phyloP scores from a whole-genome alignment of 2,329 filamentous ascomycete species.

The Ophiocordyceps unilateralis region DNA sequence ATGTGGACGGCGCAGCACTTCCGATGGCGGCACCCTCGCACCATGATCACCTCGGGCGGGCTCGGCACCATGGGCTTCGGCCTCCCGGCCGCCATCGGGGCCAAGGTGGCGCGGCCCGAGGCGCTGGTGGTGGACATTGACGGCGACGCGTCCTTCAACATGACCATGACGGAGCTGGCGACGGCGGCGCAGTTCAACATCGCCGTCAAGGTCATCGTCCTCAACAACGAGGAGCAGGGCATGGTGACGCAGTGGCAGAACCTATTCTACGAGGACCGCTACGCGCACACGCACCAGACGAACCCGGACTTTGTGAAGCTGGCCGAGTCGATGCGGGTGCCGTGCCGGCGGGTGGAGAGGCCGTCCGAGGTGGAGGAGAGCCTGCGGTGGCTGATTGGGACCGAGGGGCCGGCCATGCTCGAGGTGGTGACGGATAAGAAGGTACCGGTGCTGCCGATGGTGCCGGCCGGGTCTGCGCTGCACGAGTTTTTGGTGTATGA shows the following conservation, averaged over 20 bases:
- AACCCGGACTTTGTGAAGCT: constrained; percentile 96
- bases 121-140: constrained; percentile 89
- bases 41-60: constrained; percentile 92
- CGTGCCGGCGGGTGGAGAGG: constrained; percentile 53
- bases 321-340: constrained; percentile 77
- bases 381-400: constrained; percentile 76
- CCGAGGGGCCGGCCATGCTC: constrained; percentile 79
- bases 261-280: constrained; percentile 91
- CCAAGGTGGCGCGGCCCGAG: constrained; percentile 65
- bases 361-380: constrained; percentile 61
- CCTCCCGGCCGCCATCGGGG: constrained; percentile 84
- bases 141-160: constrained; percentile 96
- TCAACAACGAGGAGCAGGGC: constrained; percentile 96
- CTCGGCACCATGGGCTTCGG: constrained; percentile 82
- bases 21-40: constrained; percentile 79
- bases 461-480: constrained; percentile 69
- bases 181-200: constrained; percentile 94
- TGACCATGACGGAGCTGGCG: constrained; percentile 91
- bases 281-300: constrained; percentile 77
- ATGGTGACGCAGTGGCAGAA: constrained; percentile 99
- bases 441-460: constrained; percentile 95
- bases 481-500: constrained; percentile 62
- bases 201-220: constrained; percentile 79
- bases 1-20: constrained; percentile 99
- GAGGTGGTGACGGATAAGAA: constrained; percentile 86